Conservation (phyloP, 2,329 filamentous ascomycete genomes). For the Capronia epimyces region DNA sequence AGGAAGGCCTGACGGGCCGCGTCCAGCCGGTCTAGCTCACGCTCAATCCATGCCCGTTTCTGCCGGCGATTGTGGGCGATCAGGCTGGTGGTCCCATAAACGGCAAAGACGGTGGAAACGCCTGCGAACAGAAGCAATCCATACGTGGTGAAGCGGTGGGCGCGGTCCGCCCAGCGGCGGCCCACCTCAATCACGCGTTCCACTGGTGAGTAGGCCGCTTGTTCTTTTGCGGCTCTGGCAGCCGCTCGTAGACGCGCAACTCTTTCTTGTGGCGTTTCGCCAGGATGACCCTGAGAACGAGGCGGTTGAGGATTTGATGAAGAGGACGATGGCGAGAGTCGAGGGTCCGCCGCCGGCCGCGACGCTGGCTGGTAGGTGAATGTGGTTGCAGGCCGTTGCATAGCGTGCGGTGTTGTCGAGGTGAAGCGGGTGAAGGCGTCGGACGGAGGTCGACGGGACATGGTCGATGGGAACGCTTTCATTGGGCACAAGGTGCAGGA, state of each 20-base stretch:
- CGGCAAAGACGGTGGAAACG: constrained; percentile 55
- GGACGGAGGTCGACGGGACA: constrained; percentile 39
- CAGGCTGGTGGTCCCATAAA: constrained; percentile 62
- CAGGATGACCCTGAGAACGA: constrained; percentile 18
- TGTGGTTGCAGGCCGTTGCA: constrained; percentile 35
- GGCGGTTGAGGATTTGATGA: constrained; percentile 10
- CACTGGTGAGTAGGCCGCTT: constrained; percentile 52
- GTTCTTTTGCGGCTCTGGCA: constrained; percentile 60
- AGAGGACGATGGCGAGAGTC: constrained; percentile 19
- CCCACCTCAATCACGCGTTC: constrained; percentile 52
- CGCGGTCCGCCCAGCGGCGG: constrained; percentile 54
- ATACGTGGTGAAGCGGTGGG: constrained; percentile 56
- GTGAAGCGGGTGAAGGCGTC: constrained; percentile 48
- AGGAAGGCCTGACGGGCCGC: constrained; percentile 41
- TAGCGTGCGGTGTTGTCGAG: constrained; percentile 46
- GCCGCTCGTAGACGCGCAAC: constrained; percentile 63
- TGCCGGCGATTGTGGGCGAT: constrained; percentile 63
- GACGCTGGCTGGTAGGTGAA: constrained; percentile 31
- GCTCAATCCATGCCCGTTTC: constrained; percentile 56
- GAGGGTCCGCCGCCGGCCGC: constrained; percentile 8
- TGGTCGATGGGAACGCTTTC: constrained; percentile 13
- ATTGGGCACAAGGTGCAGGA: background rate
- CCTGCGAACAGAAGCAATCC: constrained; percentile 56
- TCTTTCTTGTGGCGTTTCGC: constrained; percentile 64
- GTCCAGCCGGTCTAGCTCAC: constrained; percentile 39